Evolutionary conservation across 805 yeast species (phyloP), one percentile per base, ranked within the genome.

Genomic region (Ogataea salicorniae): DNA sequence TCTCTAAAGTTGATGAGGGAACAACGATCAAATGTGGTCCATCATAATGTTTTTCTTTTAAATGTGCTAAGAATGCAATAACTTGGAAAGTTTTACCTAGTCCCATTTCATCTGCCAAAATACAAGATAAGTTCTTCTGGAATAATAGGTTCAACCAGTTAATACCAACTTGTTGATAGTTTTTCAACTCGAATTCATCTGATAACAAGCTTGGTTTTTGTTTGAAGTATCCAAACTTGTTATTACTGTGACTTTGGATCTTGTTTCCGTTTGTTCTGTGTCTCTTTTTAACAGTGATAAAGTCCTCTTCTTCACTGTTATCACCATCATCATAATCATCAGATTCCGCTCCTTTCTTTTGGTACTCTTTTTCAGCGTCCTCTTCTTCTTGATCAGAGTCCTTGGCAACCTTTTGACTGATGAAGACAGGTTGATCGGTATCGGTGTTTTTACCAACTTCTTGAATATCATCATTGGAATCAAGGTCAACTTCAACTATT

Each of bases 61-160:
- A 74, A 60, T 85, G 83, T 1, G 98, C 90, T 61, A 94, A 70
- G 62, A 94, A 94, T 7, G 97, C 77, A 67, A 94, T 92, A 33
- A 94, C 96, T 68, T 94, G 98, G 63, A 96, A 86, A 0, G 99
- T 94, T 63, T 94, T 94, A 50, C 99, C 99, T 42, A 94, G 73
- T 5, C 96, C 99, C 99, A 94, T 94, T 64, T 94, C 99, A 69
- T 94, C 99, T 0, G 99, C 99, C 42, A 94, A 72, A 47, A 94
- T 94, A 69, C 99, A 91, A 6, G 97, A 89, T 47, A 94, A 73
- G 16, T 81, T 76, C 60, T 85, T 81, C 49, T 79, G 80, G 64
- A 92, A 94, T 31, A 94, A 72, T 46, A 92, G 66, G 52, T 83
- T 76, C 46, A 94, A 72, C 99, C 99, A 94, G 64, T 94, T 94